A percentile compares a stretch with the other conserved stretches of the same genome.
phyloP scores from a whole-genome alignment of 2,329 filamentous ascomycete species.

The Emergomyces orientalis region DNA sequence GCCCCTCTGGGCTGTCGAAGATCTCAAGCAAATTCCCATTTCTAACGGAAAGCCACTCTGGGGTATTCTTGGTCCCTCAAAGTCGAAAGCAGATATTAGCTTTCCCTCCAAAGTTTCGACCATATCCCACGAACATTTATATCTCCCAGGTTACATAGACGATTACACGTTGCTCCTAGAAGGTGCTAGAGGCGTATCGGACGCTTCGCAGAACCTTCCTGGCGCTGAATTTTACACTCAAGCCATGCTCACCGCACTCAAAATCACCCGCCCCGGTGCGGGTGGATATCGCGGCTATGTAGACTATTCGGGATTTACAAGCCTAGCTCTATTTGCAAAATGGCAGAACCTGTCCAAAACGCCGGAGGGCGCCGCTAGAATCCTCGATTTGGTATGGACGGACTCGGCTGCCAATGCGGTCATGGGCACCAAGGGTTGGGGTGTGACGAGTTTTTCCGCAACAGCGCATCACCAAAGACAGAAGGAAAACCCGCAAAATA shows the following conservation, averaged over 20 bases:
- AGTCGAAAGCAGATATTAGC: background rate
- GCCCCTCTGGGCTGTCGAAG: constrained; percentile 32
- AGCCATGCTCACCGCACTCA: constrained; percentile 16
- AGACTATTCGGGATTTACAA: constrained; percentile 29
- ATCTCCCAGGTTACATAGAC: constrained; percentile 5
- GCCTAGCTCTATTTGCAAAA: constrained; percentile 32
- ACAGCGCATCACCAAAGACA: background rate
- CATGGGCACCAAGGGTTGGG: constrained; percentile 27
- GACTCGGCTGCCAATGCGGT: constrained; percentile 36
- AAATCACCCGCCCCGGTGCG: constrained; percentile 11
- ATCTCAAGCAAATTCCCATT: constrained; percentile 4
- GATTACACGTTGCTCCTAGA: background rate
- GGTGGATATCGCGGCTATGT: background rate
- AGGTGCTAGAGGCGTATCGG: background rate
- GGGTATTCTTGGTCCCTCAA: constrained; percentile 21
- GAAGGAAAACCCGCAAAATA: background rate
- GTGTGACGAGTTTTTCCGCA: background rate
- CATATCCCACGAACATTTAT: background rate
- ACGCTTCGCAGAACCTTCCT: constrained; percentile 24
- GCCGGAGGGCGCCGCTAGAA: constrained; percentile 21
- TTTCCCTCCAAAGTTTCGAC: constrained; percentile 5
- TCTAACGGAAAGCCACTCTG: constrained; percentile 24
- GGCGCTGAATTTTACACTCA: constrained; percentile 24
- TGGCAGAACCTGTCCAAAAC: constrained; percentile 32
- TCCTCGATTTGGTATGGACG: constrained; percentile 39